Evolutionary conservation across 2,329 filamentous ascomycete genomes (phyloP).

Genomic region (Penicillium sp.): DNA sequence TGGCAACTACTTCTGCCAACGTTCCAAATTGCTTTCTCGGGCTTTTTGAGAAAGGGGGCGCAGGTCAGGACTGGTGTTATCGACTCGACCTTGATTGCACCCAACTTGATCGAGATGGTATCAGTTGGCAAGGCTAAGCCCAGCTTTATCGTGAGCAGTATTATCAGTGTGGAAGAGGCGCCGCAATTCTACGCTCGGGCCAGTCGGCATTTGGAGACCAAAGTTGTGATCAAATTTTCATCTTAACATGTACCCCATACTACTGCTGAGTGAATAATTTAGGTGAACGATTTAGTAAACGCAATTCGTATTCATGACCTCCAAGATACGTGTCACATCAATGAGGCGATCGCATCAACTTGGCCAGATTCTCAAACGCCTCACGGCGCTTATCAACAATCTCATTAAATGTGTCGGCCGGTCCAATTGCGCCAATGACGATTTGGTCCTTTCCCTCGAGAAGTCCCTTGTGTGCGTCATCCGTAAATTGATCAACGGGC

Average conservation of each 20-base stretch:
- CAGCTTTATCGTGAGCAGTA: constrained; percentile 10
- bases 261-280: too few relatives aligned
- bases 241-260: too few relatives aligned
- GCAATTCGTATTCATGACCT: too few relatives aligned
- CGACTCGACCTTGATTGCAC: not conserved
- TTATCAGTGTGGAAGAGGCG: constrained; percentile 6
- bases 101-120: not conserved
- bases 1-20: not conserved
- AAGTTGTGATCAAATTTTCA: not conserved
- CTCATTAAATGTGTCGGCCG: constrained; percentile 33
- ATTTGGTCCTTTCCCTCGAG: constrained; percentile 47
- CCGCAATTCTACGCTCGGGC: not conserved
- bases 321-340: not conserved
- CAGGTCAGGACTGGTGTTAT: constrained; percentile 1
- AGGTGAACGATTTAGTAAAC: too few relatives aligned
- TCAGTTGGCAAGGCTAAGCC: constrained; percentile 3
- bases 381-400: constrained; percentile 35
- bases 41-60: not conserved
- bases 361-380: constrained; percentile 17
- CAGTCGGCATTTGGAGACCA: not conserved
- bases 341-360: not conserved
- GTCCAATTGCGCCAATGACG: constrained; percentile 37
- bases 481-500: constrained; percentile 49
- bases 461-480: constrained; percentile 51
- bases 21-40: not conserved